These are phyloP conservation scores for Candida chauliodis DNA, from an alignment of 805 yeast species.

Conservation along the genomic window DNA sequence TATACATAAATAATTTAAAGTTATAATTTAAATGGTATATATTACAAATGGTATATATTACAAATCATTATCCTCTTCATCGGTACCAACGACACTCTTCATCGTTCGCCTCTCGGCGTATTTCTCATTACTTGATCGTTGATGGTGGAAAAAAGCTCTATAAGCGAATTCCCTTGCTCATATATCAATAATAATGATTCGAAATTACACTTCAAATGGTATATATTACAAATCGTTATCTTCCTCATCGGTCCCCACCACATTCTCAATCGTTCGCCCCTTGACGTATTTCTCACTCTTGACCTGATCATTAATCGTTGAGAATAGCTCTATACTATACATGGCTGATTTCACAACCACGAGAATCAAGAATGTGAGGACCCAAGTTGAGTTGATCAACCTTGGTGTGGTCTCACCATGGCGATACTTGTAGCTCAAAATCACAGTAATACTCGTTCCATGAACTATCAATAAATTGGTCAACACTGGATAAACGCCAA, in stretches of 20 bases:
- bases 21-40: too few species aligned
- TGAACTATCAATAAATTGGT: slow-evolving; percentile 13
- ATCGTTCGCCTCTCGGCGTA: too few species aligned
- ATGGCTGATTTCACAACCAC: slow-evolving; percentile 12
- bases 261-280: slow-evolving; percentile 49
- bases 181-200: too few species aligned
- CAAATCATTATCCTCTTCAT: too few species aligned
- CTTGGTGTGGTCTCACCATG: neutral
- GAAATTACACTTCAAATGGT: too few species aligned
- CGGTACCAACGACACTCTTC: too few species aligned
- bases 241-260: slow-evolving; percentile 11
- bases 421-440: slow-evolving; percentile 1
- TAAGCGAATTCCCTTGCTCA: too few species aligned
- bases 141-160: too few species aligned
- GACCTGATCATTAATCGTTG: slow-evolving; percentile 40
- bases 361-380: slow-evolving; percentile 10
- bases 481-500: slow-evolving; percentile 12
- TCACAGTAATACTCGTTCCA: slow-evolving; percentile 9
- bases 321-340: slow-evolving; percentile 12
- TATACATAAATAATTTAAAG: too few species aligned
- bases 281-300: slow-evolving; percentile 55
- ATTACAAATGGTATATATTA: too few species aligned
- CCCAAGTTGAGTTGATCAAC: slow-evolving; percentile 12
- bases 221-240: too few species aligned
- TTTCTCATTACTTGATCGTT: too few species aligned